phyloP scores from a whole-genome alignment of 164 flowering plant species.

The Nymphaea colorata region DNA sequence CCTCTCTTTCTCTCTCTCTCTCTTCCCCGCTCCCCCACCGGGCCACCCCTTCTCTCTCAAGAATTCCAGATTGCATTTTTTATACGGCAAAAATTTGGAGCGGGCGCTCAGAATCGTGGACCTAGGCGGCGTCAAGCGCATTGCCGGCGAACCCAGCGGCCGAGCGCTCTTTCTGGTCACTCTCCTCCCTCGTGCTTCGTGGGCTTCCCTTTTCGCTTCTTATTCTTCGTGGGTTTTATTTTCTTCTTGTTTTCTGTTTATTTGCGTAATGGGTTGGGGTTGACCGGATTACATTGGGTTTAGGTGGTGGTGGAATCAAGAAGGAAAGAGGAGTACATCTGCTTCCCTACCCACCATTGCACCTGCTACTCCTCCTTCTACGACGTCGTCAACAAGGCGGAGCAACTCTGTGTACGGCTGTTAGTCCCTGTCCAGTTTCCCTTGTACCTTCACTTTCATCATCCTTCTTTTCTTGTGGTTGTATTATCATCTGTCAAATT shows the following conservation, averaged over 20 bases:
- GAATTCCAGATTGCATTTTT: conserved; percentile 55
- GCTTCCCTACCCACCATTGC: conserved; percentile 74
- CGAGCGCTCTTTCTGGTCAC: conserved; percentile 78
- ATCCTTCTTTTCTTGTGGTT: neutral
- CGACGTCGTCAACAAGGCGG: conserved; percentile 74
- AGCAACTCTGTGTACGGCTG: conserved; percentile 69
- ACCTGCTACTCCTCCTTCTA: conserved; percentile 89
- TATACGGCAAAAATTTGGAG: conserved; percentile 91
- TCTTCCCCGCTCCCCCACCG: neutral
- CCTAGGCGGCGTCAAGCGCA: conserved; percentile 75
- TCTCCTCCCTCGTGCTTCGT: conserved; percentile 1
- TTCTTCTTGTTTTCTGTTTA: neutral
- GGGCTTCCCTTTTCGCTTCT: no score
- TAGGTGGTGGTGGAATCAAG: conserved; percentile 84
- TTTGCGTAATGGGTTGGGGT: neutral
- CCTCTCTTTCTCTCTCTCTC: neutral
- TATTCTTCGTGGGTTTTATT: neutral
- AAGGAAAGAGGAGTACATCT: conserved; percentile 78
- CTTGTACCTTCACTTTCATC: neutral
- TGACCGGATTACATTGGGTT: neutral
- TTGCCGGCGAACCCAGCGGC: conserved; percentile 61
- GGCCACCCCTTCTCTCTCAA: conserved; percentile 1
- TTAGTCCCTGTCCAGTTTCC: neutral
- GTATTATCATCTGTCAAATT: neutral
- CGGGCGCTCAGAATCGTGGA: conserved; percentile 85